A percentile compares a stretch with the other conserved stretches of the same genome.
phyloP scores from a whole-genome alignment of 371 early-diverging fungal genomes.

The Mucor saturninus region DNA sequence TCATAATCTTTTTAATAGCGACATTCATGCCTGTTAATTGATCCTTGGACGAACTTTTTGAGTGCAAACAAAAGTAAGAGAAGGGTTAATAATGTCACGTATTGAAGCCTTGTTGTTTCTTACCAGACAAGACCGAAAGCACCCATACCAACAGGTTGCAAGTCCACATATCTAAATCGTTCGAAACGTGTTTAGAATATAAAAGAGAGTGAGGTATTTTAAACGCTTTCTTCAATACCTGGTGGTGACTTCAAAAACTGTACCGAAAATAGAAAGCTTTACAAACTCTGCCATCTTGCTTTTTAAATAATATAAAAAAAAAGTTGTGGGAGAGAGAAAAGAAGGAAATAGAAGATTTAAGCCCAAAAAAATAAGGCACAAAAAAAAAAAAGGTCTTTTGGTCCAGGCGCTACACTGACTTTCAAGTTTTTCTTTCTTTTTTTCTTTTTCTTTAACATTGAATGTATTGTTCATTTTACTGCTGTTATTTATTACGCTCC shows the following conservation, averaged over 20 bases:
- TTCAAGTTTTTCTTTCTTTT: neutral
- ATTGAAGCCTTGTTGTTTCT: conserved; percentile 10
- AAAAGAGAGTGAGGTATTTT: no score
- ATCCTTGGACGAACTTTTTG: conserved; percentile 84
- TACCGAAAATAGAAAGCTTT: conserved; percentile 87
- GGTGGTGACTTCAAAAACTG: conserved; percentile 91
- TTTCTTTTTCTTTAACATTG: conserved; percentile 6
- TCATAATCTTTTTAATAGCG: conserved; percentile 95
- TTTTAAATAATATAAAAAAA: conserved; percentile 6
- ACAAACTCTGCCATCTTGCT: conserved; percentile 79
- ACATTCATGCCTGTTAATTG: conserved; percentile 80
- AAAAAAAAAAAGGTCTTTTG: neutral
- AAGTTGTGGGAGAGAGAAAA: conserved; percentile 1
- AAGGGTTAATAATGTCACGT: no score
- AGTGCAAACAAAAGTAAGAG: no score
- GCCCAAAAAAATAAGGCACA: neutral
- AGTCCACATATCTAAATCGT: conserved; percentile 77
- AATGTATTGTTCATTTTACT: conserved; percentile 26
- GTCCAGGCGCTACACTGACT: conserved; percentile 2
- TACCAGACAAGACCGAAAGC: conserved; percentile 97
- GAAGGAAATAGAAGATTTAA: neutral
- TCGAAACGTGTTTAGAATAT: neutral
- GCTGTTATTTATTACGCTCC: conserved; percentile 35
- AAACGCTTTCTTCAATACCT: conserved; percentile 51
- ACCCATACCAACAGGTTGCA: conserved; percentile 96